phyloP scores from a whole-genome alignment of 306 rosid species.

The Medicago lupulina region DNA sequence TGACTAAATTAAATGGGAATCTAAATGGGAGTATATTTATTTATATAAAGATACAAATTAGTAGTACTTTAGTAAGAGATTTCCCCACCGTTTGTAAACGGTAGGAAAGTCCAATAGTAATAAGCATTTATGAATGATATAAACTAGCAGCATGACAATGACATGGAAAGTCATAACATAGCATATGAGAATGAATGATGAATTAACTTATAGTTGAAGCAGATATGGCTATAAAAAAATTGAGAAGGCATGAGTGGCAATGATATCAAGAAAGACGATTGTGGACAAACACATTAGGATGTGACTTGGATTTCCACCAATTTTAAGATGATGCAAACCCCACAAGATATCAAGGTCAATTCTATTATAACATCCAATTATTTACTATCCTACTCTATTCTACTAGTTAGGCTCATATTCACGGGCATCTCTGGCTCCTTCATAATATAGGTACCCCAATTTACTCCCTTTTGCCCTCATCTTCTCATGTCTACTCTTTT shows the following conservation, averaged over 20 bases:
- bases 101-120: not conserved
- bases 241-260: conserved; percentile 40
- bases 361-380: conserved; percentile 28
- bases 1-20: conserved; percentile 22
- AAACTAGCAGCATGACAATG: conserved; percentile 31
- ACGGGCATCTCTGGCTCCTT: conserved; percentile 10
- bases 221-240: not conserved
- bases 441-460: conserved; percentile 24
- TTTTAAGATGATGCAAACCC: conserved; percentile 43
- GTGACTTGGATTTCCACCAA: conserved; percentile 70
- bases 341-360: conserved; percentile 46
- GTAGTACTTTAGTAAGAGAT: conserved; percentile 33
- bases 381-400: not conserved
- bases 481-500: conserved; percentile 26
- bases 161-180: conserved; percentile 15
- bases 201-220: not conserved
- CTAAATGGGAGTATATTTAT: too few relatives aligned
- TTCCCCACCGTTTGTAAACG: not conserved
- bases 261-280: conserved; percentile 45
- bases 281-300: conserved; percentile 45
- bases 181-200: conserved; percentile 24
- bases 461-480: conserved; percentile 28
- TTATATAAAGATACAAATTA: conserved; percentile 31
- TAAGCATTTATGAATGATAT: not conserved
- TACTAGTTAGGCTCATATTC: conserved; percentile 4